phyloP scores from a whole-genome alignment of 2,329 filamentous ascomycete genomes.

The Cercospora janseana region DNA sequence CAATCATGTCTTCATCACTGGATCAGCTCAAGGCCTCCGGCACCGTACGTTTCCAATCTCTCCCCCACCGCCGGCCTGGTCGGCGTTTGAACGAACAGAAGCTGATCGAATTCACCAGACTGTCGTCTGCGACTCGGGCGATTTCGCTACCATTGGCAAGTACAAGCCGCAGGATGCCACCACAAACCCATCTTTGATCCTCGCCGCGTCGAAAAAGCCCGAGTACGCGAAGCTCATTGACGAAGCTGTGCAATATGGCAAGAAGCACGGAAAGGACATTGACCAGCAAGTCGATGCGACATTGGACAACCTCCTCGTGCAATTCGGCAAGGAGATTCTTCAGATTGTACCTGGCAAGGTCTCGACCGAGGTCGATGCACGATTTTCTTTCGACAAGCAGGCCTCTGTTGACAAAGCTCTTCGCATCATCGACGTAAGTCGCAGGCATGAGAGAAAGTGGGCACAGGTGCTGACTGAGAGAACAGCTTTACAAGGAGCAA shows the following conservation, averaged over 20 bases:
- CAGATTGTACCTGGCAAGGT: constrained; percentile 97
- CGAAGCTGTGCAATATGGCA: constrained; percentile 69
- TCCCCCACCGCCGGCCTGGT: constrained; percentile 1
- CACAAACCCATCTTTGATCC: constrained; percentile 98
- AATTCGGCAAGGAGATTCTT: constrained; percentile 97
- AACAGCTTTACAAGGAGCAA: constrained; percentile 85
- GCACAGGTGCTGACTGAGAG: constrained; percentile 28
- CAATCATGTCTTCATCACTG: constrained; percentile 77
- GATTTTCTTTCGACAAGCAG: constrained; percentile 93
- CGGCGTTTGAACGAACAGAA: constrained; percentile 26
- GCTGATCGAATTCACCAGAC: constrained; percentile 54
- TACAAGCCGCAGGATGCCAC: constrained; percentile 99
- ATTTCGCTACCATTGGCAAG: constrained; percentile 83
- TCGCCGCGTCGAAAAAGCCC: constrained; percentile 80
- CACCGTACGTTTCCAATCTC: constrained; percentile 67
- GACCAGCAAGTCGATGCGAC: constrained; percentile 85
- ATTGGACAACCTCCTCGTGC: constrained; percentile 89
- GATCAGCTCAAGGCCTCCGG: constrained; percentile 96
- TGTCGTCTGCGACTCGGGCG: constrained; percentile 96
- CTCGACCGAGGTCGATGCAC: constrained; percentile 96
- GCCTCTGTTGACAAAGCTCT: constrained; percentile 92
- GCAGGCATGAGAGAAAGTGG: not conserved
- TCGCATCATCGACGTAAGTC: constrained; percentile 85
- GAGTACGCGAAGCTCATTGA: constrained; percentile 33
- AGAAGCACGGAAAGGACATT: constrained; percentile 64